Percentiles rank a stretch among this genome's conserved stretches.
Evolutionary conservation across 208 protist species (phyloP).

Genomic region (Acanthamoeba culbertsoni): DNA sequence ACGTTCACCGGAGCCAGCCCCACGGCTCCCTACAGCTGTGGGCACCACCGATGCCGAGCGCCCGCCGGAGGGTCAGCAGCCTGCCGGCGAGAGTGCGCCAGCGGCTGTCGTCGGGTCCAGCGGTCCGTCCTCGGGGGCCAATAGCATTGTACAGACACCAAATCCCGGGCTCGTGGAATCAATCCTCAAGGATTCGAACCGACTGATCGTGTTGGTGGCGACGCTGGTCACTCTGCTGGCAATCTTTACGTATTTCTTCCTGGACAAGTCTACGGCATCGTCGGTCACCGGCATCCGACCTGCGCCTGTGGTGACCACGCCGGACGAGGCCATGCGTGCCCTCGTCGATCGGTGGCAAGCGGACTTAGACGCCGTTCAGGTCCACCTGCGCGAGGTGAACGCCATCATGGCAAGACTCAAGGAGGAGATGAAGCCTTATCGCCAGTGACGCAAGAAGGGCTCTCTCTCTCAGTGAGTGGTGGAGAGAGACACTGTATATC

Average conservation of each 20-base stretch:
- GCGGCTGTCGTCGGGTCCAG: no score
- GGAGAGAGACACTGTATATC: no score
- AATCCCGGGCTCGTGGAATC: not conserved
- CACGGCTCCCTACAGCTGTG: not conserved
- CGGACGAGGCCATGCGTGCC: not conserved
- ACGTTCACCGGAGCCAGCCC: not conserved
- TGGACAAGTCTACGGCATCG: not conserved
- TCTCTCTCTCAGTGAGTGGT: no score
- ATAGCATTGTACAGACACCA: no score
- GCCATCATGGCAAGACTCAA: not conserved
- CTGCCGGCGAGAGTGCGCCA: no score
- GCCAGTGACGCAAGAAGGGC: no score
- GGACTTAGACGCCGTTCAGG: constrained; percentile 7
- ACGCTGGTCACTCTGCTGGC: not conserved
- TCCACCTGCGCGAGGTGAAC: not conserved
- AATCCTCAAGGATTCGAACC: not conserved
- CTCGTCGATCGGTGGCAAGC: not conserved
- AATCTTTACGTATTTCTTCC: not conserved
- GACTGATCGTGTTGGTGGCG: not conserved
- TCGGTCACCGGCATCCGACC: not conserved
- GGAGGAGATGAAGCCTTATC: not conserved
- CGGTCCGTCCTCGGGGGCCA: no score
- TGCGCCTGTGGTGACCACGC: not conserved
- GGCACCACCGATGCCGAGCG: no score
- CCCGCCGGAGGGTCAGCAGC: no score